Evolutionary conservation across 495 filamentous ascomycete genomes (phyloP), one percentile per base, ranked within the genome.

Genomic region (Parachaetomium inaequale): DNA sequence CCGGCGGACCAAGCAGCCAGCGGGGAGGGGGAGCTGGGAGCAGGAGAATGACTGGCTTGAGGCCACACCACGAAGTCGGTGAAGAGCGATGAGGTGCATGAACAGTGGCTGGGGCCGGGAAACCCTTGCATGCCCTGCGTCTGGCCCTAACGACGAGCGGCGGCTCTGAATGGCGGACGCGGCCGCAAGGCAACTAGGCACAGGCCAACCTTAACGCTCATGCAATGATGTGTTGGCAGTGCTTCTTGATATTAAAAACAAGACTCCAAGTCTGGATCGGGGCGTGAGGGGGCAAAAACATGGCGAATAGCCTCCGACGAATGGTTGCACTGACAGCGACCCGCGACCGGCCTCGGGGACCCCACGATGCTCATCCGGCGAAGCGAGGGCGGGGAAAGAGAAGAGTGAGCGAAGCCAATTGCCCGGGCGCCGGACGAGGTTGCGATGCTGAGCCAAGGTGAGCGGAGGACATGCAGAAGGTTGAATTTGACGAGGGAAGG

Each of bases 161-260:
- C 58, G 64, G 10, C 61, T 71, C 45, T 77, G 69, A 76, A 65
- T 74, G 72, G 73, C 45, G 36, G 66, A 69, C 54, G 66, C 49
- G 59, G 63, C 43, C 63, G 66, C 69, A 66, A 72, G 71, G 71
- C 71, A 68, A 74, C 78, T 76, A 80, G 78, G 79, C 75, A 77
- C 75, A 79, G 75, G 75, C 75, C 78, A 79, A 76, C 78, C 78
- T 79, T 75, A 75, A 80, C 77, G 78, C 78, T 81, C 82, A 90
- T 87, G 89, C 87, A 89, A 76, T 87, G 88, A 90, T 92, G 89
- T 91, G 89, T 86, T 92, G 89, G 87, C 90, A 91, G 74, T 84
- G 84, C 85, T 72, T 82, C 81, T 86, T 82, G 81, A 84, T 80
- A 81, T 82, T 86, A 84, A 82, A 79, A 79, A 76, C 74, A 76